These are phyloP conservation scores for Salicornia ramosissima DNA, from an alignment of 148 eudicot genomes.

Conservation along the genomic window DNA sequence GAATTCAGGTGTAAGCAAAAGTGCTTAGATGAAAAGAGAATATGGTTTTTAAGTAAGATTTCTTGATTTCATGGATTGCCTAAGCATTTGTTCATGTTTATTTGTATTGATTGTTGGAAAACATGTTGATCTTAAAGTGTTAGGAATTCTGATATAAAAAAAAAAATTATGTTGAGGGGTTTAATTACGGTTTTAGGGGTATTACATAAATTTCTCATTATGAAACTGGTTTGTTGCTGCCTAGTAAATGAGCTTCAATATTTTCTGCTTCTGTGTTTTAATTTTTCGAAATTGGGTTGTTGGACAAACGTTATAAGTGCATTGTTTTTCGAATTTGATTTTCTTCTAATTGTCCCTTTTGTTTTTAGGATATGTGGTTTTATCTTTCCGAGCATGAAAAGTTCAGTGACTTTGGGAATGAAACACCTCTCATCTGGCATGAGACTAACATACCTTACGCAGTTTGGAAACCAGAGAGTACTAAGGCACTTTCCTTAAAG, in stretches of 20 bases:
- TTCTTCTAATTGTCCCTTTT: conserved; percentile 10
- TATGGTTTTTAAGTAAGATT: no score
- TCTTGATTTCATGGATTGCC: no score
- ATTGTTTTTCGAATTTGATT: conserved; percentile 30
- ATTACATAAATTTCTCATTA: neutral
- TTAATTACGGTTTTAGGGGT: conserved; percentile 6
- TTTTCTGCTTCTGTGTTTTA: neutral
- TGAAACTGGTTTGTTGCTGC: neutral
- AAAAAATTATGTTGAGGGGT: neutral
- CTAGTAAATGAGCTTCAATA: neutral
- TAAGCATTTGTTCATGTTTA: no score
- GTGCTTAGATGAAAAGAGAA: no score
- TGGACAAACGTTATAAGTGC: conserved; percentile 36
- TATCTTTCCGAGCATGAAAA: conserved; percentile 77
- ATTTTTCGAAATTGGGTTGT: no score
- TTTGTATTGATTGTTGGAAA: no score
- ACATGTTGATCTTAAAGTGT: no score
- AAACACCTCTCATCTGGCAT: conserved; percentile 90
- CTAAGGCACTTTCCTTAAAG: conserved; percentile 61
- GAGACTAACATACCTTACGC: conserved; percentile 97
- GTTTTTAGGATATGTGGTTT: conserved; percentile 84
- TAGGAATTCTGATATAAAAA: no score
- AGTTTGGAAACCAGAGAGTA: conserved; percentile 82
- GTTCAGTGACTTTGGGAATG: conserved; percentile 74
- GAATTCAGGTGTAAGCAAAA: no score